These are phyloP conservation scores for Mycena maculata DNA, from an alignment of 768 basidiomycete species.

Conservation along the genomic window DNA sequence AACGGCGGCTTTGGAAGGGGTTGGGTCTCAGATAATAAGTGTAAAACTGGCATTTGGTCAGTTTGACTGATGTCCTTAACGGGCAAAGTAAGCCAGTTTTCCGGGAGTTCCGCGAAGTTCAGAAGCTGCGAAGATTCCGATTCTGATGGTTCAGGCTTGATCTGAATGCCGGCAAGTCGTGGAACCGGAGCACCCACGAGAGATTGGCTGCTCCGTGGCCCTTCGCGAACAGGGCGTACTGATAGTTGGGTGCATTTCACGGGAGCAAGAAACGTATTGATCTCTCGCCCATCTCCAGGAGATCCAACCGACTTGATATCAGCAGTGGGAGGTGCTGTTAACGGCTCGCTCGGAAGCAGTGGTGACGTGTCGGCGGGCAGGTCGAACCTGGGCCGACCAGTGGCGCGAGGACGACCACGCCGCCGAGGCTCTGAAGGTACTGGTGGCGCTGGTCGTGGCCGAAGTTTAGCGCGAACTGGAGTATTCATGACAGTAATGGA, in stretches of 20 bases:
- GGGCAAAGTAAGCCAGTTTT: slow-evolving; percentile 5
- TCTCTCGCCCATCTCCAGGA: not conserved
- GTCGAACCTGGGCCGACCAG: not conserved
- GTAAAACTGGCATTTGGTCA: not conserved
- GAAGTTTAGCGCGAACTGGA: not conserved
- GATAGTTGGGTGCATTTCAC: not conserved
- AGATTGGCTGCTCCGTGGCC: not conserved
- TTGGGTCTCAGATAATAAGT: not conserved
- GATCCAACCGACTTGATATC: not conserved
- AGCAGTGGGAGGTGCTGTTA: not conserved
- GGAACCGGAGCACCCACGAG: not conserved
- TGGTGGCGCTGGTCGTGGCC: not conserved
- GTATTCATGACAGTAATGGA: not conserved
- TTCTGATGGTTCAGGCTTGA: not conserved
- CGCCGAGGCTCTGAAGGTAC: not conserved
- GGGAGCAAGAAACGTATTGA: not conserved
- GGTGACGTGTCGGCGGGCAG: not conserved
- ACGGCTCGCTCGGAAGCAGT: not conserved
- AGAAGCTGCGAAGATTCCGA: not conserved
- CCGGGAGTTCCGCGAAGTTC: not conserved
- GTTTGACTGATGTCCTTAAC: not conserved
- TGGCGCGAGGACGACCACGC: not conserved
- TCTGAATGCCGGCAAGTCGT: not conserved
- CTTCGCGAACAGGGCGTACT: not conserved
- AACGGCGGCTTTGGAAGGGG: not conserved